Evolutionary conservation across 345 rosid species (phyloP).

Genomic region (Rhodamnia argentea): DNA sequence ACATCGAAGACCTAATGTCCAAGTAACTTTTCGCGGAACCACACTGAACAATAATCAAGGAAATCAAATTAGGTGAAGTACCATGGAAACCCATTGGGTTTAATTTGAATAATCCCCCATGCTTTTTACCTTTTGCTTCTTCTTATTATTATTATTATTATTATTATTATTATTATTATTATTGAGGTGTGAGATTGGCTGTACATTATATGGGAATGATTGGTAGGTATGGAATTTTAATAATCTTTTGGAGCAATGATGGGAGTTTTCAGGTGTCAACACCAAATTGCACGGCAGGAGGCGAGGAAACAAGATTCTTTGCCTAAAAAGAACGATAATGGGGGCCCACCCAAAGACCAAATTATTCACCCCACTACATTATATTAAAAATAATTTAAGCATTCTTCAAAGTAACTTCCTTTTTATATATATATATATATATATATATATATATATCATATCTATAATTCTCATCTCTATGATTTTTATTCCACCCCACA

Average conservation of each 20-base stretch:
- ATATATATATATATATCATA: too few relatives aligned
- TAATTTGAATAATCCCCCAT: background rate
- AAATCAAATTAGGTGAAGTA: background rate
- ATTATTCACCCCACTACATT: background rate
- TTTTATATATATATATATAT: too few relatives aligned
- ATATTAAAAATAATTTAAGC: too few relatives aligned
- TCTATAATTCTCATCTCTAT: too few relatives aligned
- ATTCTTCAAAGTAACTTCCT: background rate
- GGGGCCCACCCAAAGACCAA: background rate
- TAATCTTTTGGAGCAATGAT: background rate
- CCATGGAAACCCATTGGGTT: background rate
- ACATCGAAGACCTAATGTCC: background rate
- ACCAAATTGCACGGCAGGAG: background rate
- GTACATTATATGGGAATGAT: background rate
- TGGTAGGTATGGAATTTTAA: background rate
- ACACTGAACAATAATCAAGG: background rate
- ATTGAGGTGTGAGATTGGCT: background rate
- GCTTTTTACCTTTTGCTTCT: background rate
- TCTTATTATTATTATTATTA: fast-evolving
- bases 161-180: too few relatives aligned
- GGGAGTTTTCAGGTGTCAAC: background rate
- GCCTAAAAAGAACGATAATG: background rate
- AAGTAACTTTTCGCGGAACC: background rate
- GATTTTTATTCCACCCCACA: too few relatives aligned
- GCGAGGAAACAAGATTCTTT: background rate